phyloP scores from a whole-genome alignment of 1,284 basidiomycete species.

The Earliella scabrosa region DNA sequence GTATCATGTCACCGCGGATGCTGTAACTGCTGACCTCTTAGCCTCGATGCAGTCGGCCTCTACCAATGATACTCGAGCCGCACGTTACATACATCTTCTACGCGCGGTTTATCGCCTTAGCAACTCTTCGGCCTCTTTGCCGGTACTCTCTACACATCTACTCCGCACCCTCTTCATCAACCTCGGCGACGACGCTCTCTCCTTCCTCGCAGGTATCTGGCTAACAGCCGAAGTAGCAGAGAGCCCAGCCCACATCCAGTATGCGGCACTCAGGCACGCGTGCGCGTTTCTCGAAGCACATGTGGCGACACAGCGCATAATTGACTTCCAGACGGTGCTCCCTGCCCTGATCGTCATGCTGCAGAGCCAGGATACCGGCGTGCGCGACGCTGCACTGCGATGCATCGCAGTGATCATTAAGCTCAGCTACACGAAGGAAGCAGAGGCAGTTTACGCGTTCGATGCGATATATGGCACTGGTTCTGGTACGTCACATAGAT shows the following conservation, averaged over 20 bases:
- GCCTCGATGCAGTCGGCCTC: too few species aligned
- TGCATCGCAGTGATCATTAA: constrained; percentile 58
- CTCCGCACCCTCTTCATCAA: constrained; percentile 71
- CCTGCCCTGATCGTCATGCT: constrained; percentile 79
- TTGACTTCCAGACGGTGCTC: constrained; percentile 88
- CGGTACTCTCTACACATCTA: constrained; percentile 55
- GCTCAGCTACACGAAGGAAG: constrained; percentile 45
- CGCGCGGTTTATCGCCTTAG: constrained; percentile 67
- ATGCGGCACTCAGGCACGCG: constrained; percentile 63
- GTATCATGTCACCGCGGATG: too few species aligned
- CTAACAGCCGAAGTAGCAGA: constrained; percentile 29
- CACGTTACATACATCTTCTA: constrained; percentile 57
- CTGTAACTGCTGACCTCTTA: too few species aligned
- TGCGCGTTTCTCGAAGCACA: constrained; percentile 82
- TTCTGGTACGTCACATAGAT: constrained; percentile 54
- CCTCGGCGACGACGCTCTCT: constrained; percentile 73
- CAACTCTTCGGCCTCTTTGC: constrained; percentile 51
- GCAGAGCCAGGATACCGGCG: constrained; percentile 50
- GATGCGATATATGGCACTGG: constrained; percentile 81
- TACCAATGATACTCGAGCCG: background rate
- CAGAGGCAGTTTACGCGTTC: constrained; percentile 76
- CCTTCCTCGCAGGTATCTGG: constrained; percentile 83
- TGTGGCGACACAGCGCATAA: constrained; percentile 52
- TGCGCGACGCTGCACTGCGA: constrained; percentile 69
- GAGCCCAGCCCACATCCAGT: constrained; percentile 38